Evolutionary conservation across 768 basidiomycete genomes (phyloP), one percentile per base, ranked within the genome.

Genomic region (Chalciporus piperatus): DNA sequence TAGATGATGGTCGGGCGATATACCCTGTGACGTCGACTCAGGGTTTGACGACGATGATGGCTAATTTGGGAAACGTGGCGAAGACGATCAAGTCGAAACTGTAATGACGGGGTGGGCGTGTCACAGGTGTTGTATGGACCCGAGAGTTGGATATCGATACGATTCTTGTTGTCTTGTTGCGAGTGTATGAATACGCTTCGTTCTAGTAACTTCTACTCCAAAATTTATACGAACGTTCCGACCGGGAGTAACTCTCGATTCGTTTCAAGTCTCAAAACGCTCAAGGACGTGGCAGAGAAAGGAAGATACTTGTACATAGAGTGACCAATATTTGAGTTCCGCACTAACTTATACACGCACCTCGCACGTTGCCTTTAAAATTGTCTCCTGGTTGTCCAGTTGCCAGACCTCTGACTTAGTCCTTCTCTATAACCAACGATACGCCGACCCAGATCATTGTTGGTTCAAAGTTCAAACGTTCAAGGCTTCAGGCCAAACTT

Each of bases 1-100:
- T 37, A 91, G 89, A 86, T 59, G 89, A 92, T 62, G 87, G 82
- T 4, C 83, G 89, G 23, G 81, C 92, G 12, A 95, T 91, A 11
- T 73, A 97, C 70, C 97, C 95, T 0, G 63, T 78, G 6, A 80
- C 85, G 8, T 77, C 85, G 6, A 73, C 80, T 25, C 94, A 98
- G 64, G 81, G 91, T 32, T 75, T 94, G 60, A 79, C 87, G 68
- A 85, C 88, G 71, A 84, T 88, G 27, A 72, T 88, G 56, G 77
- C 70, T 42, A 88, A 88, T 71, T 80, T 88, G 56, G 70, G 68
- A 9, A 70, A 70, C 12, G 66, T 54, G 9, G 47, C 51, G 6
- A 71, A 69, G 27, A 58, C 59, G 14, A 64, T 65, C 32, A 84
- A 81, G 69, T 72, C 83, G 17, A 84, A 81, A 59, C 52, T 85